These are phyloP conservation scores for Spongispora temasekensis DNA, from an alignment of 1,284 basidiomycete species.

Conservation along the genomic window DNA sequence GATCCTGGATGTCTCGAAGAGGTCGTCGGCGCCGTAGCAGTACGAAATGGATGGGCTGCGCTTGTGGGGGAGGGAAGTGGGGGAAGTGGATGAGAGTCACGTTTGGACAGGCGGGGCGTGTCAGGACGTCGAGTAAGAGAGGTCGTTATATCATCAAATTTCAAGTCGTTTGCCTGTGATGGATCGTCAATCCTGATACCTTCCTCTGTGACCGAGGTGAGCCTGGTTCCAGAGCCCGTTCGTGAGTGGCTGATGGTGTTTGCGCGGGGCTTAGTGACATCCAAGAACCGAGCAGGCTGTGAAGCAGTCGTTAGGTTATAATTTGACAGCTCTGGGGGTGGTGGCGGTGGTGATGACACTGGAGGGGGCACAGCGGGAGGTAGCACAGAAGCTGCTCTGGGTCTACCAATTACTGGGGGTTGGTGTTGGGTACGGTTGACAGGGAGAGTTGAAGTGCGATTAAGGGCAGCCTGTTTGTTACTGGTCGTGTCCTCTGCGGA, in stretches of 20 bases:
- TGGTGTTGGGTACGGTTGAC: slow-evolving; percentile 31
- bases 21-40: slow-evolving; percentile 32
- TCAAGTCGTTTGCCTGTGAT: slow-evolving; percentile 26
- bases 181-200: slow-evolving; percentile 40
- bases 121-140: slow-evolving; percentile 36
- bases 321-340: slow-evolving; percentile 43
- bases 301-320: slow-evolving; percentile 28
- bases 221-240: slow-evolving; percentile 55
- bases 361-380: slow-evolving; percentile 71
- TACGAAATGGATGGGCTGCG: slow-evolving; percentile 32
- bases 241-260: slow-evolving; percentile 54
- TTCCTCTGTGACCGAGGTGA: slow-evolving; percentile 67
- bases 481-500: slow-evolving; percentile 35
- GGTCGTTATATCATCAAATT: slow-evolving; percentile 26
- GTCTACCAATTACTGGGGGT: slow-evolving; percentile 36
- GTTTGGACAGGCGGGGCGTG: slow-evolving; percentile 42
- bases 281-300: slow-evolving; percentile 36
- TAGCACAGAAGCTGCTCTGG: slow-evolving; percentile 59
- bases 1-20: slow-evolving; percentile 45
- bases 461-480: slow-evolving; percentile 25
- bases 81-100: slow-evolving; percentile 65
- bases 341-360: slow-evolving; percentile 59
- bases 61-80: slow-evolving; percentile 56
- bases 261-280: slow-evolving; percentile 46
- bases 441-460: slow-evolving; percentile 31